phyloP scores from a whole-genome alignment of 805 yeast genomes.

The Ogataea wickerhamii region DNA sequence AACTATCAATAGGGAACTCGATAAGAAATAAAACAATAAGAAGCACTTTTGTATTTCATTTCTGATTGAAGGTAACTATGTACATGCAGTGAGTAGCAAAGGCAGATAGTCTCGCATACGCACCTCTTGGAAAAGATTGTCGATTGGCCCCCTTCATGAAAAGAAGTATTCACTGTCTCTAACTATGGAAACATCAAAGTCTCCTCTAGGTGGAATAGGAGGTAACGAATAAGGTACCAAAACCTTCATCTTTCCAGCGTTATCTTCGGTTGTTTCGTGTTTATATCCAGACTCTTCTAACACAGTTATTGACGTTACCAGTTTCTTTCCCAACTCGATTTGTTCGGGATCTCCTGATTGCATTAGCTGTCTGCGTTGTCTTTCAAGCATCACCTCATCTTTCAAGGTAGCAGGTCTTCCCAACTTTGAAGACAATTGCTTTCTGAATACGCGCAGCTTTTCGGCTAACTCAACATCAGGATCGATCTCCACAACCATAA shows the following conservation, averaged over 20 bases:
- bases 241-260: slow-evolving; percentile 35
- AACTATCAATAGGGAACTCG: no score
- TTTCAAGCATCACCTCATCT: slow-evolving; percentile 74
- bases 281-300: slow-evolving; percentile 30
- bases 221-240: slow-evolving; percentile 72
- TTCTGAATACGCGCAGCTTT: slow-evolving; percentile 47
- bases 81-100: no score
- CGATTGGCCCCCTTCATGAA: slow-evolving; percentile 18
- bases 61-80: no score
- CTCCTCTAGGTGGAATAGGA: slow-evolving; percentile 72
- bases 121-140: no score
- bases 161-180: slow-evolving; percentile 80
- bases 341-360: slow-evolving; percentile 49
- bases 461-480: slow-evolving; percentile 47
- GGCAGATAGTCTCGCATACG: no score
- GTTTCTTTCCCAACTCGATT: slow-evolving; percentile 45
- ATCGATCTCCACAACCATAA: slow-evolving; percentile 57
- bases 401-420: slow-evolving; percentile 57
- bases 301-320: slow-evolving; percentile 71
- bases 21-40: no score
- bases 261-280: slow-evolving; percentile 17
- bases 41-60: no score
- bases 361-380: slow-evolving; percentile 53
- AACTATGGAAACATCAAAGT: slow-evolving; percentile 73
- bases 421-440: slow-evolving; percentile 42